Evolutionary conservation across 306 rosid genomes (phyloP), one percentile per base, ranked within the genome.

Genomic region (Casuarina equisetifolia): DNA sequence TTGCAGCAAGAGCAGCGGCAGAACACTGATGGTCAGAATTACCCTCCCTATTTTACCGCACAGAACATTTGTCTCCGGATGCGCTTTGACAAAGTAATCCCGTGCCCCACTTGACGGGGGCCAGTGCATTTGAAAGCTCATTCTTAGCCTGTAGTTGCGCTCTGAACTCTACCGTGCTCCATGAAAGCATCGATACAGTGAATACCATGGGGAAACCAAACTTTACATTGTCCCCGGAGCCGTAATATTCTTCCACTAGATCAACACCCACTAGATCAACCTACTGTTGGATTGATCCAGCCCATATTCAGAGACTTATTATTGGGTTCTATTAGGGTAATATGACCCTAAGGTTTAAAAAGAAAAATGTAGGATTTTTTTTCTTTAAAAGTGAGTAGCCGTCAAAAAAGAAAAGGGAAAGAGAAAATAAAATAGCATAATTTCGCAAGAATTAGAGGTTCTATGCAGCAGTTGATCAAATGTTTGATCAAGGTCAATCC

Each of bases 181-280:
- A 89, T 66, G 93, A 85, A 44, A 90, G 82, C 93, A 87, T 87
- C 0, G 97, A 89, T 70, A 90, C 79, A 0, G 93, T 77, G 73
- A 82, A 92, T 4, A 92, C 96, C 80, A 92, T 53, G 6, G 97
- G 92, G 70, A 92, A 89, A 38, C 91, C 90, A 10, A 85, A 78
- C 46, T 92, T 92, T 0, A 83, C 53, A 19, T 90, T 90, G 85
- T 92, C 93, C 39, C 93, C 97, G 0, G 96, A 91, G 36, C 90
- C 97, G 7, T 92, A 90, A 66, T 92, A 90, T 20, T 96, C 97
- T 2, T 96, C 97, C 4, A 51, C 75, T 2, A 92, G 86, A 12
- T 89, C 80, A 25, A 86, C 73, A n/a, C n/a, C n/a, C n/a, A n/a
- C n/a, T n/a, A n/a, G n/a, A n/a, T n/a, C n/a, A n/a, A n/a, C n/a